Conservation (phyloP, 768 basidiomycete genomes). For the Termitomyces sp. region DNA sequence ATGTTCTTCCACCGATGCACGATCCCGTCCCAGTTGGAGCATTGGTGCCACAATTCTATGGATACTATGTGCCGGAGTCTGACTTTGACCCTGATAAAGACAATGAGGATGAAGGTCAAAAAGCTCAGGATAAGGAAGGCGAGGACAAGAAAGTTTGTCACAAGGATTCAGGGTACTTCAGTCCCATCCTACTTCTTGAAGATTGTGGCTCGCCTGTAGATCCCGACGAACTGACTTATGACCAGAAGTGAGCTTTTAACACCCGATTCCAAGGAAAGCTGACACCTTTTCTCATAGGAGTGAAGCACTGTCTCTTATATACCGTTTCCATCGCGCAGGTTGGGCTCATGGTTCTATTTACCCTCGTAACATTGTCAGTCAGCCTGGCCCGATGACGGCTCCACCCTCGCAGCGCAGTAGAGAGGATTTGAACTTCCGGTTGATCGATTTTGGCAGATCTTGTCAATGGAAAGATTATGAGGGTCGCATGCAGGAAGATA, state of each 20-base stretch:
- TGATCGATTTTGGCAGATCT: conserved; percentile 34
- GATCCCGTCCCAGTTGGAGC: conserved; percentile 42
- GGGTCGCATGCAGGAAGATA: neutral
- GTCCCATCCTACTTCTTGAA: conserved; percentile 39
- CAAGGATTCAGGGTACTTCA: conserved; percentile 18
- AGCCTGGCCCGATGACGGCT: conserved; percentile 24
- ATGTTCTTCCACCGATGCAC: conserved; percentile 33
- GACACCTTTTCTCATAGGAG: conserved; percentile 16
- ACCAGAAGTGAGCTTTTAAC: conserved; percentile 27
- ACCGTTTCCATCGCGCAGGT: conserved; percentile 28
- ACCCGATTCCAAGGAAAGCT: neutral
- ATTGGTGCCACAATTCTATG: conserved; percentile 59
- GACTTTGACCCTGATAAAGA: neutral
- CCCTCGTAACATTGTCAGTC: conserved; percentile 31
- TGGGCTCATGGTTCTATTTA: conserved; percentile 33
- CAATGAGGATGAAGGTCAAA: neutral
- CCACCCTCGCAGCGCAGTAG: conserved; percentile 10
- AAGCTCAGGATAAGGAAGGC: neutral
- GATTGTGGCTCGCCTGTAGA: conserved; percentile 30
- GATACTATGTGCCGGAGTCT: conserved; percentile 38
- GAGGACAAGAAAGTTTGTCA: neutral
- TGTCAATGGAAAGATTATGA: neutral
- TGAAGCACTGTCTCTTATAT: conserved; percentile 34
- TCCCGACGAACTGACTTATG: conserved; percentile 19
- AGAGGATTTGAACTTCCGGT: conserved; percentile 26